These are phyloP conservation scores for Yamadazyma triangularis DNA, from an alignment of 1,139 yeast genomes.

Conservation along the genomic window DNA sequence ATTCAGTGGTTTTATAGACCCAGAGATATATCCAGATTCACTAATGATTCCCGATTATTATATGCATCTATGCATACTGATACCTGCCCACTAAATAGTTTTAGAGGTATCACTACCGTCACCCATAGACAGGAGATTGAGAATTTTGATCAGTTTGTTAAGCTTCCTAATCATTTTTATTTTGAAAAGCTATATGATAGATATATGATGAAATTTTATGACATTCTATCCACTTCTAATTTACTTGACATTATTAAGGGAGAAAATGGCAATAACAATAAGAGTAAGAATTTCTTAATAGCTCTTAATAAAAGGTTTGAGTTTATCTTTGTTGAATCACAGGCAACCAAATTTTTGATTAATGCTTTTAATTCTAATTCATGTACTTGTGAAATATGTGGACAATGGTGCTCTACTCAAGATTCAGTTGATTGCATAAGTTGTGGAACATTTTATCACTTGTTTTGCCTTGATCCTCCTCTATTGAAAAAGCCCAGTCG, in stretches of 20 bases:
- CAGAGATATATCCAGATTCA: slow-evolving; percentile 67
- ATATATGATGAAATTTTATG: slow-evolving; percentile 80
- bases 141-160: slow-evolving; percentile 51
- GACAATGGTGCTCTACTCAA: slow-evolving; percentile 74
- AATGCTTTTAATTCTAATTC: slow-evolving; percentile 54
- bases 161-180: slow-evolving; percentile 68
- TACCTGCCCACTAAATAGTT: slow-evolving; percentile 70
- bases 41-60: slow-evolving; percentile 68
- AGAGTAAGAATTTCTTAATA: slow-evolving; percentile 49
- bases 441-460: slow-evolving; percentile 68
- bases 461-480: slow-evolving; percentile 87
- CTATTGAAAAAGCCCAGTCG: slow-evolving; percentile 72
- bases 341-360: slow-evolving; percentile 60
- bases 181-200: slow-evolving; percentile 85
- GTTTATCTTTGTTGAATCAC: slow-evolving; percentile 73
- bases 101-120: slow-evolving; percentile 73
- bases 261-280: slow-evolving; percentile 22
- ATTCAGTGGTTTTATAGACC: slow-evolving; percentile 95
- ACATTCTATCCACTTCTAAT: slow-evolving; percentile 35
- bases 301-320: slow-evolving; percentile 68
- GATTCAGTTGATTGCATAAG: slow-evolving; percentile 84
- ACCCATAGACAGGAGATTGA: slow-evolving; percentile 63
- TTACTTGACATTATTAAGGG: slow-evolving; percentile 5
- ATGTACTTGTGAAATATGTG: slow-evolving; percentile 65
- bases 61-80: slow-evolving; percentile 88